phyloP scores from a whole-genome alignment of 1,284 basidiomycete genomes.

The Ceratobasidium sp. region DNA sequence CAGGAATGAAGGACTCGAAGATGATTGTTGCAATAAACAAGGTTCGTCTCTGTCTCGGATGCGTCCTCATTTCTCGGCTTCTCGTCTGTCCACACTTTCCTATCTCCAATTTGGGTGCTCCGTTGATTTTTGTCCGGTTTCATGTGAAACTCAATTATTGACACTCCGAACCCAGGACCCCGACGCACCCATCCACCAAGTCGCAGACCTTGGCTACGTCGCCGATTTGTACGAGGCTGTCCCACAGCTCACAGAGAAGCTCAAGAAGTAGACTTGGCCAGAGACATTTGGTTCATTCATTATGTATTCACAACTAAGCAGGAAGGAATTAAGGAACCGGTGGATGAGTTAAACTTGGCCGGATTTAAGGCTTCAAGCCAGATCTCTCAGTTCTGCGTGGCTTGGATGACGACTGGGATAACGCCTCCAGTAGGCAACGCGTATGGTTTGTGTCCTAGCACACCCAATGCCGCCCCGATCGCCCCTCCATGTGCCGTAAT shows the following conservation, averaged over 20 bases:
- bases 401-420: conserved; percentile 17
- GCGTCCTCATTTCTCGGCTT: not conserved
- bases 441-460: conserved; percentile 56
- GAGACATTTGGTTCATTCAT: not conserved
- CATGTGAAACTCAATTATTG: not conserved
- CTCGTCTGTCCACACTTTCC: conserved; percentile 37
- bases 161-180: conserved; percentile 67
- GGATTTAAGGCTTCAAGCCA: too few relatives aligned
- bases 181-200: conserved; percentile 99
- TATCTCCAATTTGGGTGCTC: not conserved
- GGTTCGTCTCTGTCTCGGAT: conserved; percentile 54
- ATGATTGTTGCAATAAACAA: conserved; percentile 99
- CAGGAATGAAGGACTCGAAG: conserved; percentile 99
- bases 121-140: not conserved
- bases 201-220: conserved; percentile 95
- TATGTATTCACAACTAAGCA: too few relatives aligned
- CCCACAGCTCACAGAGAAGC: conserved; percentile 84
- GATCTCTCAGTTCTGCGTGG: not conserved
- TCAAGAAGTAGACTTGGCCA: conserved; percentile 59
- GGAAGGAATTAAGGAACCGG: too few relatives aligned
- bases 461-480: conserved; percentile 61
- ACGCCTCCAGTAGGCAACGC: conserved; percentile 65
- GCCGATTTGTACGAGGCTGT: conserved; percentile 90
- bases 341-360: too few relatives aligned
- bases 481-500: conserved; percentile 70